phyloP scores from a whole-genome alignment of 129 eudicot species.

The Saussurea involucrata region DNA sequence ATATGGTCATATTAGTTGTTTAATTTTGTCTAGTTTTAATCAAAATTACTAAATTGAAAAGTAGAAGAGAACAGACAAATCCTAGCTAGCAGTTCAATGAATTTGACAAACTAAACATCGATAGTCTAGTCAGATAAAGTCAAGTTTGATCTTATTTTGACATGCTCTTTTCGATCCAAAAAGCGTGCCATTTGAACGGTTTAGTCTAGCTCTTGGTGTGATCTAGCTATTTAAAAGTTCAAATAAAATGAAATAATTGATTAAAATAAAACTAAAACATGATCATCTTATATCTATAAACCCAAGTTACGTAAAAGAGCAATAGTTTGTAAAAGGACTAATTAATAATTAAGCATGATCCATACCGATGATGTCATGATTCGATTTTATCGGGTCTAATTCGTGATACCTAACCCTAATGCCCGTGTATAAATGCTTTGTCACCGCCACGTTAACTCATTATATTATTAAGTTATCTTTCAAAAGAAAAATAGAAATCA shows the following conservation, averaged over 20 bases:
- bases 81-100: no score
- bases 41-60: neutral
- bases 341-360: neutral
- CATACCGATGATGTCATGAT: neutral
- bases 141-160: neutral
- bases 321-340: neutral
- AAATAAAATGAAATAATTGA: no score
- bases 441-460: neutral
- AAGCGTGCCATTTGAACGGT: no score
- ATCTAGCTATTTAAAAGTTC: no score
- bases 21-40: neutral
- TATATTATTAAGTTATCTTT: neutral
- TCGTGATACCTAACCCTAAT: neutral
- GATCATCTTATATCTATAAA: no score
- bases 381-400: neutral
- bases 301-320: no score
- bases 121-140: neutral
- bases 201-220: neutral
- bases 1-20: no score
- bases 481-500: neutral
- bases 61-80: neutral
- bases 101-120: no score
- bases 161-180: no score
- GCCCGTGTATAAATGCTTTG: neutral
- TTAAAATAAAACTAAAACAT: neutral